Evolutionary conservation across 2,329 filamentous ascomycete genomes (phyloP).

Genomic region (Aaosphaeria pasadenensis): DNA sequence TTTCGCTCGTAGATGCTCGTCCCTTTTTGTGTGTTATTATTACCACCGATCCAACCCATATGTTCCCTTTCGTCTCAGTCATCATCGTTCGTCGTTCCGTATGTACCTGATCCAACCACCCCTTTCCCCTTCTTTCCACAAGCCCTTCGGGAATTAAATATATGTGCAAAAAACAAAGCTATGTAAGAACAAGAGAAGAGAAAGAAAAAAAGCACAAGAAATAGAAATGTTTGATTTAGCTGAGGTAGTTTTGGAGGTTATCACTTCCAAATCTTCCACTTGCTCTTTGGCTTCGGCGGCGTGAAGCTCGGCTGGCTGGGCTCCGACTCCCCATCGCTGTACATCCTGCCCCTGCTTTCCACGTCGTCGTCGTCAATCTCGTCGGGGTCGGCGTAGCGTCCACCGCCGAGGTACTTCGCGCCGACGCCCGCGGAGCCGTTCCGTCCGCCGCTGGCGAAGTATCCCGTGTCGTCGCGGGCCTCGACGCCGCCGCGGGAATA

Average conservation of each 20-base stretch:
- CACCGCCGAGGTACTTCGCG: slow-evolving; percentile 25
- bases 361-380: slow-evolving; percentile 26
- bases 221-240: no score
- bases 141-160: no score
- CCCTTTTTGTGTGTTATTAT: no score
- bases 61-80: no score
- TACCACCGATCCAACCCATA: no score
- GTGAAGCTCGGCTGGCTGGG: slow-evolving; percentile 25
- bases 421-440: slow-evolving; percentile 25
- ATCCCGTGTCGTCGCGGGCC: slow-evolving; percentile 19
- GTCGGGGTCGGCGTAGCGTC: slow-evolving; percentile 28
- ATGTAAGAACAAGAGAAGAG: no score
- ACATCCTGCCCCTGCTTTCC: slow-evolving; percentile 12
- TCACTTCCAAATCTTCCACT: slow-evolving; percentile 37
- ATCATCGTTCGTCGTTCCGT: no score
- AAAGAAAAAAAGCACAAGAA: no score
- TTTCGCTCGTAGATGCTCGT: no score
- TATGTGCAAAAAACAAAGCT: no score
- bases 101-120: no score
- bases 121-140: no score
- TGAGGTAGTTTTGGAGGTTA: neutral
- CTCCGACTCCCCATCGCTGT: slow-evolving; percentile 23
- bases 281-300: slow-evolving; percentile 37
- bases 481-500: slow-evolving; percentile 28
- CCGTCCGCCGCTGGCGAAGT: slow-evolving; percentile 9